Evolutionary conservation across 805 yeast species (phyloP), one percentile per base, ranked within the genome.

Genomic region (Lachancea waltii): DNA sequence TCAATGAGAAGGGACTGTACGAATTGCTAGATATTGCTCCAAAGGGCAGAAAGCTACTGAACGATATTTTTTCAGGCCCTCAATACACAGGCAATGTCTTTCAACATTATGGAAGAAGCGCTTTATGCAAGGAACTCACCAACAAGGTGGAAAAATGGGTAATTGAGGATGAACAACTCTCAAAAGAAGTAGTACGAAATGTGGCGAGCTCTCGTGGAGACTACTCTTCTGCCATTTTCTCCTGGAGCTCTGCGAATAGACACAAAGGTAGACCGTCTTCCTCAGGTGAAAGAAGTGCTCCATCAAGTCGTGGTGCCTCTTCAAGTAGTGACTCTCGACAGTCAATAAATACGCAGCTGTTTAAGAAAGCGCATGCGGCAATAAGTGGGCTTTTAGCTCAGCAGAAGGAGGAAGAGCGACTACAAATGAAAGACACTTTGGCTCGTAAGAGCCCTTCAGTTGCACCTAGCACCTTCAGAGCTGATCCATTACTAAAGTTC

Each of bases 401-500:
- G 26, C 30, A 29, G 5, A 29, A 31, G 5, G 37, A 26, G 5
- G 38, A 43, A n/a, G 35, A 36, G 28, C 27, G 40, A 10, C 25
- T 35, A 14, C 23, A 21, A 39, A 38, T 38, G 27, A 19, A 19
- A 7, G 39, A 35, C 13, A 35, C 15, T 14, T 14, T 29, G 9
- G 29, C 39, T 22, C 15, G 22, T 18, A 28, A 4, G 11, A 30
- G 13, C 9, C 13, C 20, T 30, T 29, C 29, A 8, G 17, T 22
- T 10, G 16, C 38, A 7, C 33, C 34, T 16, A 36, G 52, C 10
- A 20, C 39, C 7, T 56, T 58, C 36, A 54, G 49, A 38, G 60
- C 57, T 7, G 56, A 57, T 41, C 62, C 63, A 5, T 44, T 58
- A 20, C 51, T 50, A 25, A 37, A 41, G 24, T 57, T 58, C 40